Base-by-base conservation (phyloP, 2,329 filamentous ascomycete genomes). In the Clonostachys byssicola region DNA sequence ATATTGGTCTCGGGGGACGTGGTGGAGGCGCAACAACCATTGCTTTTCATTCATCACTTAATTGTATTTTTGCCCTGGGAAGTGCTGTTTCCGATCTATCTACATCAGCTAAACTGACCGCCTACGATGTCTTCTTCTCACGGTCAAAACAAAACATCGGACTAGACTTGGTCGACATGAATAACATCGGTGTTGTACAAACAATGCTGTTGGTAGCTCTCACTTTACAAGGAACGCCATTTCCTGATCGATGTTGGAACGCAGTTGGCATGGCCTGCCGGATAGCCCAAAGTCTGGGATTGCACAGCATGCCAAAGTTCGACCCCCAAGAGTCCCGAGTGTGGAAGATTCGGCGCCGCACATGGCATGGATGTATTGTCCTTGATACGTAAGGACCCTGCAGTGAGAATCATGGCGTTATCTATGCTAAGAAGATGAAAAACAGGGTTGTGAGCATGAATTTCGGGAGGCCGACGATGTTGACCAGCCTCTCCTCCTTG, bases 221-320 rank as follows among this genome's bases (percentile, higher is more conserved):
- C 1, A 59, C 63, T 17, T 55, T 73, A 4, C 69, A 73, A 41
- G 65, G 66, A 40, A 71, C 70, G 2, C 61, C 64, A 0, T 68
- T 67, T 45, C 63, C 68, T 1, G 63, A 60, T 18, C 58, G 65
- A 9, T 73, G 69, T 49, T 74, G 70, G 68, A 69, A 71, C 42
- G 56, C 64, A 1, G 62, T 71, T 5, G 71, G 70, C 2, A 44
- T 73, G 6, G 70, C 71, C 0, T 69, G 63, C 44, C 58, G 70
- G 4, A 56, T 71, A 10, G 70, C 67, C 1, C 64, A 68, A 41
- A 68, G 68, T 1, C 54, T 74, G 4, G 70, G 70, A 1, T 50
- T 75, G 34, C 70, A 74, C 46, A 23, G 23, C 8, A 23, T 23
- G 23, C 59, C 60, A 8, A 57, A 56, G 20, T 52, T 49, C 34